Percentiles rank a stretch among this genome's conserved stretches.
Conservation (phyloP, 1,284 basidiomycete genomes). For the Cutaneotrichosporon sp. region DNA sequence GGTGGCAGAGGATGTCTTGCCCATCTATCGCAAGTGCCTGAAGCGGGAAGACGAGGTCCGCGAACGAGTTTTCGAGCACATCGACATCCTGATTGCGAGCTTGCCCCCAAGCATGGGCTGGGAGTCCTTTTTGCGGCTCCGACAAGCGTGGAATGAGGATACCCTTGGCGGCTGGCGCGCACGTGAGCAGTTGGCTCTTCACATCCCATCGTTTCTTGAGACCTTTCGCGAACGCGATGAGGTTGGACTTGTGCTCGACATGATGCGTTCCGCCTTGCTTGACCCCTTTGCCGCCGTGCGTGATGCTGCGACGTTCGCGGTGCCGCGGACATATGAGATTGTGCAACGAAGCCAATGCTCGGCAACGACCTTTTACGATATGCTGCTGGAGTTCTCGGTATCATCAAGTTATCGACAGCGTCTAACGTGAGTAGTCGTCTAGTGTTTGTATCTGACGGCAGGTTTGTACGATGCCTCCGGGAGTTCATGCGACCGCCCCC, state of each 20-base stretch:
- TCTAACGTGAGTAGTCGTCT: conserved; percentile 61
- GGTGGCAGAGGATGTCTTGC: conserved; percentile 65
- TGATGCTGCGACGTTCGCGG: conserved; percentile 60
- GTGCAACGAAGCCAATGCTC: conserved; percentile 50
- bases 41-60: conserved; percentile 66
- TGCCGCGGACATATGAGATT: conserved; percentile 55
- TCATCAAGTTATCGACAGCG: conserved; percentile 62
- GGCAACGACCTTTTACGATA: conserved; percentile 49
- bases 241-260: conserved; percentile 45
- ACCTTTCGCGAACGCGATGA: conserved; percentile 34
- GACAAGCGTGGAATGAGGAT: conserved; percentile 60
- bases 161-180: conserved; percentile 74
- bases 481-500: conserved; percentile 54
- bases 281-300: conserved; percentile 80
- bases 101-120: conserved; percentile 55
- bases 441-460: conserved; percentile 28
- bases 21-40: conserved; percentile 62
- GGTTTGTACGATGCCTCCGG: conserved; percentile 66
- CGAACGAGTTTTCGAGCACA: conserved; percentile 55
- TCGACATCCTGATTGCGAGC: conserved; percentile 58
- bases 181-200: conserved; percentile 63
- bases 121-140: conserved; percentile 56
- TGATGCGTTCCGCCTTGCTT: conserved; percentile 63
- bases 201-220: conserved; percentile 54
- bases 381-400: conserved; percentile 56